A percentile compares a stretch with the other conserved stretches of the same genome.
phyloP scores from a whole-genome alignment of 129 eudicot genomes.

The Helianthus tuberosus region DNA sequence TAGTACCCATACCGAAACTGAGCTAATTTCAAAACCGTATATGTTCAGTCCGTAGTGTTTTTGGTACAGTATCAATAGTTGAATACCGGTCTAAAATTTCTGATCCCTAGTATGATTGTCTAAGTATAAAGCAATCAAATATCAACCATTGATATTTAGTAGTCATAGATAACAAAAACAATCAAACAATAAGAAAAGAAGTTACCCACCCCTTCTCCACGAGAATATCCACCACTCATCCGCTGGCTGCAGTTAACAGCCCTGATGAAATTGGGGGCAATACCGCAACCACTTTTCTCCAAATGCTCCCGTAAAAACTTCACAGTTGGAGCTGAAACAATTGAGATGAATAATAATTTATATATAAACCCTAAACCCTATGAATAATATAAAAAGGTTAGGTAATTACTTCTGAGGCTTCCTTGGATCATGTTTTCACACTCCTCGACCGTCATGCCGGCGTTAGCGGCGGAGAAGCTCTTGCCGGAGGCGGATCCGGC shows the following conservation, averaged over 20 bases:
- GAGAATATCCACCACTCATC: conserved; percentile 31
- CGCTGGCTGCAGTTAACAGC: conserved; percentile 39
- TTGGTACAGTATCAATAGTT: too few species aligned
- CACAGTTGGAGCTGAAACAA: conserved; percentile 42
- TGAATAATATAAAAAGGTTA: not conserved
- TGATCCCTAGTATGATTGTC: too few species aligned
- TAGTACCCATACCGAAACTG: too few species aligned
- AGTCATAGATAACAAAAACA: too few species aligned
- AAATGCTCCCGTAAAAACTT: conserved; percentile 74
- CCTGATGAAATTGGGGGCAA: conserved; percentile 51
- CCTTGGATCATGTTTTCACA: conserved; percentile 74
- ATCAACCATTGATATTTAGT: too few species aligned
- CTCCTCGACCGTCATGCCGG: conserved; percentile 46
- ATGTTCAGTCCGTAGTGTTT: too few species aligned
- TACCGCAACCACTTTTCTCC: conserved; percentile 76
- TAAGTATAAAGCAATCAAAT: too few species aligned
- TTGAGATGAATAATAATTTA: too few species aligned
- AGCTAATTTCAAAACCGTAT: too few species aligned
- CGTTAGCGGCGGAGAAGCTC: conserved; percentile 24
- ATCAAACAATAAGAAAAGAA: too few species aligned
- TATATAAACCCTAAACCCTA: conserved; percentile 36
- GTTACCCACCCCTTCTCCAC: conserved; percentile 64
- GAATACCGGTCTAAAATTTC: too few species aligned
- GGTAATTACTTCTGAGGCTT: conserved; percentile 59
- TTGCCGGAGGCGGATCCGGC: conserved; percentile 21